These are phyloP conservation scores for Plasmodium inui DNA, from an alignment of 169 alveolate species.

Conservation along the genomic window DNA sequence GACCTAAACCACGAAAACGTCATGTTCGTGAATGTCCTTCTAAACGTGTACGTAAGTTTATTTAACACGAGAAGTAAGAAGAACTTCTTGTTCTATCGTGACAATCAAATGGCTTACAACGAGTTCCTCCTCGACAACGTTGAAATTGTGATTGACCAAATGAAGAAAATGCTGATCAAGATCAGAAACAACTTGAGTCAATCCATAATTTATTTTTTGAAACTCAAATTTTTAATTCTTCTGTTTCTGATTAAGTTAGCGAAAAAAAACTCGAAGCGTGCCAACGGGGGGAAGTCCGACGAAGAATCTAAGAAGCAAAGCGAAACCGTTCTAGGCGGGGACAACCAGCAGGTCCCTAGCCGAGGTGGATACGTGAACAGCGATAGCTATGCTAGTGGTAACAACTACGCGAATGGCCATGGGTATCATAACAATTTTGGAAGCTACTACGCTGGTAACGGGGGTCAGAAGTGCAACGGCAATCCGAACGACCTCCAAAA, in stretches of 20 bases:
- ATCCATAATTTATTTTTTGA: conserved; percentile 46
- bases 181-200: conserved; percentile 4
- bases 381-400: not conserved
- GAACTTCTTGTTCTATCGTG: conserved; percentile 26
- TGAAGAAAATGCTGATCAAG: conserved; percentile 46
- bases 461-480: not conserved
- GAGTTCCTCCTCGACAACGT: conserved; percentile 39
- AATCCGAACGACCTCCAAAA: not conserved
- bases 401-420: not conserved
- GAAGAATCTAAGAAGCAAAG: not conserved
- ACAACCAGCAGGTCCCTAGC: not conserved
- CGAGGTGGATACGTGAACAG: not conserved
- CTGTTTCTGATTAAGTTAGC: conserved; percentile 29
- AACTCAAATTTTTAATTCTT: conserved; percentile 26
- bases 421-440: not conserved
- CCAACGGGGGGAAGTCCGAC: not conserved
- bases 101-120: conserved; percentile 41
- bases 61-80: conserved; percentile 29
- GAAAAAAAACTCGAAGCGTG: conserved; percentile 5
- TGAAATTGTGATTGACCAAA: conserved; percentile 37
- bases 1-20: conserved; percentile 34
- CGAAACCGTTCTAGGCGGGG: not conserved
- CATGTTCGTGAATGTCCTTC: conserved; percentile 49
- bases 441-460: not conserved
- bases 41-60: conserved; percentile 44